Evolutionary conservation across 495 filamentous ascomycete species (phyloP).

Genomic region (Beverwykella pulmonaria): DNA sequence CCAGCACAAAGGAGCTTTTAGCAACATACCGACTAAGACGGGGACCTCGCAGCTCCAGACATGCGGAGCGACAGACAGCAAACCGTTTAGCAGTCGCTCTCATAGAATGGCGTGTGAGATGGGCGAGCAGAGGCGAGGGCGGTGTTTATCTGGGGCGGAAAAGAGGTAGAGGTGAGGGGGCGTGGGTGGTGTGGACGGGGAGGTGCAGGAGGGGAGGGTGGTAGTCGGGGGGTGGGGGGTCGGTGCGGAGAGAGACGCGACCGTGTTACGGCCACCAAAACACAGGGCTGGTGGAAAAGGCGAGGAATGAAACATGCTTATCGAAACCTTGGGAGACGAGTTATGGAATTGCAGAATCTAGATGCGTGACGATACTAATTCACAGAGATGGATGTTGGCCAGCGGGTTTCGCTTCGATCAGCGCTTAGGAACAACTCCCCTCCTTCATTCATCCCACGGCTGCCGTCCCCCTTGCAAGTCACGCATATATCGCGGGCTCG

Average conservation of each 20-base stretch:
- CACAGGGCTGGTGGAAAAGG: background rate
- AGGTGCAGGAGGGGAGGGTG: constrained; percentile 5
- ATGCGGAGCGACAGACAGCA: constrained; percentile 1
- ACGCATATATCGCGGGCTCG: too few relatives aligned
- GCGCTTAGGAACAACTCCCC: too few relatives aligned
- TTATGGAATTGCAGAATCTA: background rate
- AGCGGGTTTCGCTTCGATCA: too few relatives aligned
- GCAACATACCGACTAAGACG: background rate
- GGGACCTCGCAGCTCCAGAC: background rate
- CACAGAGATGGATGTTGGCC: background rate
- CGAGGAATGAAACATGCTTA: background rate
- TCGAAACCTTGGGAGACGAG: background rate
- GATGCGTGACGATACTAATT: background rate
- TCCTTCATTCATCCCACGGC: too few relatives aligned
- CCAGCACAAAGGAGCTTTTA: background rate
- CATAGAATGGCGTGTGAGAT: background rate
- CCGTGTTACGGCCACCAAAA: background rate
- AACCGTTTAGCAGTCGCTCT: background rate
- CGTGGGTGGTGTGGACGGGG: constrained; percentile 1
- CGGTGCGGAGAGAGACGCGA: background rate
- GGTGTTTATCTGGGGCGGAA: constrained; percentile 1
- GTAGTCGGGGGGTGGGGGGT: background rate
- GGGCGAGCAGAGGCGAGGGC: background rate
- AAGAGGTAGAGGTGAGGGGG: constrained; percentile 8
- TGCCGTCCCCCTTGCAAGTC: too few relatives aligned